Percentiles rank a stretch among this genome's conserved stretches.
Conservation (phyloP, 345 rosid genomes). For the Nasturtium officinale region DNA sequence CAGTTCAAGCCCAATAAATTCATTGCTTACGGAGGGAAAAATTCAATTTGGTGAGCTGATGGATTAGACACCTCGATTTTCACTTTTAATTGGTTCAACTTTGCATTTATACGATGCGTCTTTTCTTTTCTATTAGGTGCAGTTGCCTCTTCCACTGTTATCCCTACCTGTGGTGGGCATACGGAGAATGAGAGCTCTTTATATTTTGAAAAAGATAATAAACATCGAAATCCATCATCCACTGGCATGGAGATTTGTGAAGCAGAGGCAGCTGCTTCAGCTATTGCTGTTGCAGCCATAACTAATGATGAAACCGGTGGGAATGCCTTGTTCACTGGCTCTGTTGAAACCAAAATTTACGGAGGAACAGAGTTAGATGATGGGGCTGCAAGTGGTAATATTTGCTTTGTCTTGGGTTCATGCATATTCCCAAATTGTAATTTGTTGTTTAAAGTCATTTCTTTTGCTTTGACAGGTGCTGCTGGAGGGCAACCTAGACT, state of each 20-base stretch:
- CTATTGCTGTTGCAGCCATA: slow-evolving; percentile 91
- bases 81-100: slow-evolving; percentile 36
- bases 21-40: slow-evolving; percentile 92
- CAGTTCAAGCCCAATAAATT: slow-evolving; percentile 67
- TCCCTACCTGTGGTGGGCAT: slow-evolving; percentile 52
- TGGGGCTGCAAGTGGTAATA: slow-evolving; percentile 47
- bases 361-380: slow-evolving; percentile 56
- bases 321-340: slow-evolving; percentile 49
- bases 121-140: slow-evolving; percentile 61
- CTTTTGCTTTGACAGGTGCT: slow-evolving; percentile 50
- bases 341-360: slow-evolving; percentile 65
- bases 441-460: slow-evolving; percentile 8
- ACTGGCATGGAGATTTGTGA: slow-evolving; percentile 69
- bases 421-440: slow-evolving; percentile 22
- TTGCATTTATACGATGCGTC: slow-evolving; percentile 13
- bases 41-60: slow-evolving; percentile 88
- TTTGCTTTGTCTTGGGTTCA: neutral
- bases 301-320: slow-evolving; percentile 75
- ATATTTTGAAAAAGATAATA: slow-evolving; percentile 69
- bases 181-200: slow-evolving; percentile 58
- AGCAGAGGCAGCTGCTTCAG: slow-evolving; percentile 93
- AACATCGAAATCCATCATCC: slow-evolving; percentile 55
- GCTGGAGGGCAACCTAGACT: slow-evolving; percentile 58
- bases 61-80: slow-evolving; percentile 14
- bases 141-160: slow-evolving; percentile 82